Base-by-base conservation (phyloP, 345 rosid species). In the Euphorbia lathyris region DNA sequence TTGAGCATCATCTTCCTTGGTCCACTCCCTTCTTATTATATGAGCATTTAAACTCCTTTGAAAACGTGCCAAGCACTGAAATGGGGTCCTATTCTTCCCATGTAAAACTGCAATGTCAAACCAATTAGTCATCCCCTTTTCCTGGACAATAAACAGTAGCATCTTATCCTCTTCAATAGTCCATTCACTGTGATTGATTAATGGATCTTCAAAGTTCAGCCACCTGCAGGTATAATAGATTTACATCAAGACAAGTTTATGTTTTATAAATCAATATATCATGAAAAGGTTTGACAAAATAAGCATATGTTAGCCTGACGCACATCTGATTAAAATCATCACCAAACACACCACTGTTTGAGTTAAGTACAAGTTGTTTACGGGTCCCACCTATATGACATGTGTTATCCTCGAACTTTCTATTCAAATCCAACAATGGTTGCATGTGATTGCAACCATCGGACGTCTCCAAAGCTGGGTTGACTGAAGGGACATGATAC, bases 21-120 rank as follows among this genome's bases (percentile, higher is more conserved):
- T 92, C 98, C 99, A 95, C 66, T 86, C 92, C 58, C 84, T 76
- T 68, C 67, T 88, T 76, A 95, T 60, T 74, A 92, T 87, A 75
- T 66, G 75, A 38, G 88, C 82, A 78, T 95, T 92, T 71, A 88
- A 77, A 77, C 92, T 90, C 79, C 99, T 86, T 43, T 95, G 97
- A 78, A 86, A 95, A 47, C 91, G 90, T 63, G 75, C 80, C 83
- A 95, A 76, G 76, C 99, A 95, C 47, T 89, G 86, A 79, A 86
- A 90, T n/a, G 99, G 98, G 17, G 94, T 90, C 80, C 98, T 82
- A 71, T 84, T 86, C 50, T 87, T 88, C 72, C 90, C 93, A 70
- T 90, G 69, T 27, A 82, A 84, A 51, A 79, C 81, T 0, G 96
- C 91, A 74, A 86, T 86, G 60, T 82, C 88, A 77, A 82, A 71